Evolutionary conservation across 805 yeast genomes (phyloP).

Genomic region (Lachancea cidri): DNA sequence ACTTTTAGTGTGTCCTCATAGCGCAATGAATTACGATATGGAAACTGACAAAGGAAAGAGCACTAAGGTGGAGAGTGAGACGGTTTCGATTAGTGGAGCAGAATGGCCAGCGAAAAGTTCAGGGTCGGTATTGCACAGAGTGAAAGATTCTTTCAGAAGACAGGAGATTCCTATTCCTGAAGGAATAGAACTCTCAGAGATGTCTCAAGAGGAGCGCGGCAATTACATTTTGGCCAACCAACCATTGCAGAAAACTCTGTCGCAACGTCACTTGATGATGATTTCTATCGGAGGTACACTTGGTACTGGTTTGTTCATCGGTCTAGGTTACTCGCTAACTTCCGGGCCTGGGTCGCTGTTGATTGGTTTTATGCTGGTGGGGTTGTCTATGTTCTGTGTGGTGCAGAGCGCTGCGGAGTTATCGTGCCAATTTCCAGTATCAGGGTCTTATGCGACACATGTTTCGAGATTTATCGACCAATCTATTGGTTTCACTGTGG

Average conservation of each 20-base stretch:
- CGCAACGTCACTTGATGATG: conserved; percentile 27
- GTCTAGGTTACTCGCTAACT: conserved; percentile 22
- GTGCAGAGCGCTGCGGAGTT: conserved; percentile 38
- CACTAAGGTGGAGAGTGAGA: neutral
- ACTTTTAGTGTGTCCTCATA: too few relatives aligned
- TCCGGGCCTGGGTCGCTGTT: conserved; percentile 28
- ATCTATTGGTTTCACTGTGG: conserved; percentile 58
- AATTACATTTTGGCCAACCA: conserved; percentile 15
- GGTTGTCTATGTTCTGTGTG: conserved; percentile 26
- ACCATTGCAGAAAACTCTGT: conserved; percentile 16
- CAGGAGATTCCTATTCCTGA: conserved; percentile 2
- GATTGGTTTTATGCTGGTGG: conserved; percentile 24
- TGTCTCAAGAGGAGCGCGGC: conserved; percentile 5
- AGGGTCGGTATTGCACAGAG: conserved; percentile 3
- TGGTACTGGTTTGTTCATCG: conserved; percentile 32
- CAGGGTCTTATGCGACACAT: conserved; percentile 53
- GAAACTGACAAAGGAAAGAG: neutral
- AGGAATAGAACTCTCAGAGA: conserved; percentile 1
- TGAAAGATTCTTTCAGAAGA: conserved; percentile 12
- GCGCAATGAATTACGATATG: neutral
- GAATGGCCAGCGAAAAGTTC: neutral
- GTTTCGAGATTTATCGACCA: conserved; percentile 54
- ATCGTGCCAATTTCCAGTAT: conserved; percentile 46
- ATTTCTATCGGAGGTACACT: conserved; percentile 31
- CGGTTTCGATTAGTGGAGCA: neutral